Conservation (phyloP, 176 grass and related monocot genomes). For the Pontederia crassipes region DNA sequence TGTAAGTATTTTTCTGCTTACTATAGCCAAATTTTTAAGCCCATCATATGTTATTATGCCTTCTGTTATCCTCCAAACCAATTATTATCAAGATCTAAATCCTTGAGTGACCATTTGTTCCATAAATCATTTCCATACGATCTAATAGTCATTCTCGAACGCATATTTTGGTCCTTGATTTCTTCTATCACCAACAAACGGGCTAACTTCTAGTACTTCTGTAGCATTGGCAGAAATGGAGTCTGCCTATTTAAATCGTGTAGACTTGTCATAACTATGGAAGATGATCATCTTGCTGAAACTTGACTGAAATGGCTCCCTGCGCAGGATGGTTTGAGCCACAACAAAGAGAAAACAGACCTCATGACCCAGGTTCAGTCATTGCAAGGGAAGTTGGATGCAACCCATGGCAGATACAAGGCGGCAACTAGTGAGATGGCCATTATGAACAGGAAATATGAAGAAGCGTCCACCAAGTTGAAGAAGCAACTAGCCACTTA, state of each 20-base stretch:
- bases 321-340: conserved; percentile 38
- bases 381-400: conserved; percentile 46
- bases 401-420: conserved; percentile 36
- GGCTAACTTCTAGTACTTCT: neutral
- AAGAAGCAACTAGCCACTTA: conserved; percentile 49
- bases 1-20: conserved; percentile 28
- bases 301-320: conserved; percentile 2
- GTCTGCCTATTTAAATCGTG: too few species aligned
- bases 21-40: neutral
- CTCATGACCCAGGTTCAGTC: conserved; percentile 29
- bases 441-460: conserved; percentile 50
- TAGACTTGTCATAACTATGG: neutral
- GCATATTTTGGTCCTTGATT: neutral
- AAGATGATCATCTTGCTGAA: neutral
- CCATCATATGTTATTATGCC: neutral
- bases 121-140: too few species aligned
- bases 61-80: neutral
- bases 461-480: conserved; percentile 46
- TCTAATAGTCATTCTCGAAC: too few species aligned
- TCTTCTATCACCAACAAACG: neutral
- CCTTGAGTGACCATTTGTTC: too few species aligned
- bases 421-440: conserved; percentile 28
- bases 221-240: neutral
- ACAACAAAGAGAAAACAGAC: conserved; percentile 48
- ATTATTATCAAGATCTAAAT: neutral